Percentiles rank a stretch among this genome's conserved stretches.
phyloP scores from a whole-genome alignment of 768 basidiomycete genomes.

The Mycena floridula region DNA sequence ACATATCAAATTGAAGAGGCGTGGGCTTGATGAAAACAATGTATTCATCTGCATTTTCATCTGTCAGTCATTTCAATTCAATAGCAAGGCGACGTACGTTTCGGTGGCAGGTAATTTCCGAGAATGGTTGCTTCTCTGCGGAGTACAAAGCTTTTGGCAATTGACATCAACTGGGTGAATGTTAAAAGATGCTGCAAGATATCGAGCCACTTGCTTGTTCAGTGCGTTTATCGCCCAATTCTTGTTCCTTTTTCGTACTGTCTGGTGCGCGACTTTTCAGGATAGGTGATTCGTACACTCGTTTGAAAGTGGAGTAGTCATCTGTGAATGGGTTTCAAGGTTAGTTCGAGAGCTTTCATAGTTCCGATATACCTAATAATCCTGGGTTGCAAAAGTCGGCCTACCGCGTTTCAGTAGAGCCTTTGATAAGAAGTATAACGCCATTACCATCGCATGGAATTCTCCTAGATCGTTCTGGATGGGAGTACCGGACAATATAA shows the following conservation, averaged over 20 bases:
- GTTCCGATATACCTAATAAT: slow-evolving; percentile 57
- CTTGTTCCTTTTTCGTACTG: slow-evolving; percentile 63
- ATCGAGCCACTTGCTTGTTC: slow-evolving; percentile 47
- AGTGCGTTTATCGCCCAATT: slow-evolving; percentile 71
- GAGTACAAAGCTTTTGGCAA: slow-evolving; percentile 86
- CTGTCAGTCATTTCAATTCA: slow-evolving; percentile 1
- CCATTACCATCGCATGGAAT: slow-evolving; percentile 89
- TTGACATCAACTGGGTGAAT: slow-evolving; percentile 48
- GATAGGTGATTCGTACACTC: slow-evolving; percentile 85
- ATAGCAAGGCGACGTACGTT: slow-evolving; percentile 54
- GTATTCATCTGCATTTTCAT: slow-evolving; percentile 71
- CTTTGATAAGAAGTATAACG: neutral
- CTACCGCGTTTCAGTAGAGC: slow-evolving; percentile 28
- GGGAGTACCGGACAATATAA: slow-evolving; percentile 94
- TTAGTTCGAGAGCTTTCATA: too few species aligned
- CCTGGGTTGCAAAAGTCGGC: slow-evolving; percentile 94
- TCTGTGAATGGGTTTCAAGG: too few species aligned
- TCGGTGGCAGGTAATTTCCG: slow-evolving; percentile 83
- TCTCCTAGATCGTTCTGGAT: slow-evolving; percentile 96
- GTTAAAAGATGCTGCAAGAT: neutral
- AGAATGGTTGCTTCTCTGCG: slow-evolving; percentile 82
- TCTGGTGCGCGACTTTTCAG: slow-evolving; percentile 78
- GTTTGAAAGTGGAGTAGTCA: slow-evolving; percentile 68
- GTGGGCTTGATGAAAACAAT: slow-evolving; percentile 96
- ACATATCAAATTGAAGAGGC: slow-evolving; percentile 73